A percentile compares a stretch with the other conserved stretches of the same genome.
Evolutionary conservation across 352 stramenopile genomes (phyloP).

Genomic region (Phytophthora fragariaefolia): DNA sequence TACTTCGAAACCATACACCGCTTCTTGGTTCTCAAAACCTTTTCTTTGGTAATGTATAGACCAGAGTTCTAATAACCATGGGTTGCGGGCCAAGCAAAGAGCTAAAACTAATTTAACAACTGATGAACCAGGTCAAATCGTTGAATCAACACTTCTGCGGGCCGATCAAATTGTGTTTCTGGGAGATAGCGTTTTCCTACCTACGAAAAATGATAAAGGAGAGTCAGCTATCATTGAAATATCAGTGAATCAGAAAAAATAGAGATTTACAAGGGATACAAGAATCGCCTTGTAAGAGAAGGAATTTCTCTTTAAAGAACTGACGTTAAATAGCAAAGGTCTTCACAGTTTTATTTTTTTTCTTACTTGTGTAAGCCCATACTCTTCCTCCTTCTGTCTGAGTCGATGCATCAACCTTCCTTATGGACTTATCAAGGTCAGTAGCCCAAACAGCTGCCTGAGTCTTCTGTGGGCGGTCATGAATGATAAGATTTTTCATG

Average conservation of each 20-base stretch:
- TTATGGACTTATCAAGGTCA: too few species aligned
- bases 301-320: constrained; percentile 1
- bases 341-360: constrained; percentile 26
- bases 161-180: constrained; percentile 10
- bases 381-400: constrained; percentile 18
- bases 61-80: constrained; percentile 20
- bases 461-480: too few species aligned
- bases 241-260: constrained; percentile 24
- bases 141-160: too few species aligned
- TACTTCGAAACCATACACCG: neutral
- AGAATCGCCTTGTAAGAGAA: constrained; percentile 10
- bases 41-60: constrained; percentile 18
- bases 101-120: constrained; percentile 18
- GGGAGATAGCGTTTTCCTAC: constrained; percentile 13
- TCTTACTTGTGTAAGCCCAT: constrained; percentile 15
- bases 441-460: too few species aligned
- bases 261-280: constrained; percentile 10
- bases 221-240: constrained; percentile 21
- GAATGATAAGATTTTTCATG: too few species aligned
- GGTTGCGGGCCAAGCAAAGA: constrained; percentile 23
- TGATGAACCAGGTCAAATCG: constrained; percentile 1
- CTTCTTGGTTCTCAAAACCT: neutral
- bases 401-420: too few species aligned
- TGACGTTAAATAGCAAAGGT: constrained; percentile 21
- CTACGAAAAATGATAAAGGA: constrained; percentile 4